Evolutionary conservation across 805 yeast genomes (phyloP), one percentile per base, ranked within the genome.

Genomic region (Saccharomyces jurei): DNA sequence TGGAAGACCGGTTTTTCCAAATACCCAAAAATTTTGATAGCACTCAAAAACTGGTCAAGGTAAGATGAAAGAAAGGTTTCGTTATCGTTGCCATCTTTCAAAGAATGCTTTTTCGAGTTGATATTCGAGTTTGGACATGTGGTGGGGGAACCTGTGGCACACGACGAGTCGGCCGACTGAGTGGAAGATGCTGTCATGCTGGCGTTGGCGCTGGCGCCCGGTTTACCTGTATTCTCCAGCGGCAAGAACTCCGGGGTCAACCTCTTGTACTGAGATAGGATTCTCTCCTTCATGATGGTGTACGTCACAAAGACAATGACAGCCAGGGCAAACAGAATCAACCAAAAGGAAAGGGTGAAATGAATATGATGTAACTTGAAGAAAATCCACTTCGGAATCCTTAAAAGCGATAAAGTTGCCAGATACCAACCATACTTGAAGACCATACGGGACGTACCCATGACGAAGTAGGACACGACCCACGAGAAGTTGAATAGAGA

Each of bases 11-110:
- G 86, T 57, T 85, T 79, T 60, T 92, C 98, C 50, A 92, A 75
- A 68, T 92, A 92, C 1, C 98, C 98, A 73, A 92, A 94, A 6
- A 94, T 86, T 70, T 89, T 90, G 59, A 94, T 88, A 2, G 97
- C 98, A 51, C 88, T 81, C 49, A 92, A 72, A 63, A 92, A 92
- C 67, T 91, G 96, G 67, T 92, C 97, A 52, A 92, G 73, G 64
- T 89, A 91, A 49, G 87, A 84, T 1, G 86, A 72, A 48, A 80
- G 71, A 17, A 60, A 54, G 6, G 52, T 53, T 6, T 54, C 58
- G 41, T 53, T 52, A n/a, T 58, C 58, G 32, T 57, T 51, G 27
- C 49, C 52, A n/a, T 49, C 30, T 44, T 53, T 32, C 41, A 49
- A 49, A 28, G 28, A 36, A 22, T 50, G 17, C 22, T 51, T 47